Base-by-base conservation (phyloP, 208 protist genomes). In the Trypanosoma grayi region DNA sequence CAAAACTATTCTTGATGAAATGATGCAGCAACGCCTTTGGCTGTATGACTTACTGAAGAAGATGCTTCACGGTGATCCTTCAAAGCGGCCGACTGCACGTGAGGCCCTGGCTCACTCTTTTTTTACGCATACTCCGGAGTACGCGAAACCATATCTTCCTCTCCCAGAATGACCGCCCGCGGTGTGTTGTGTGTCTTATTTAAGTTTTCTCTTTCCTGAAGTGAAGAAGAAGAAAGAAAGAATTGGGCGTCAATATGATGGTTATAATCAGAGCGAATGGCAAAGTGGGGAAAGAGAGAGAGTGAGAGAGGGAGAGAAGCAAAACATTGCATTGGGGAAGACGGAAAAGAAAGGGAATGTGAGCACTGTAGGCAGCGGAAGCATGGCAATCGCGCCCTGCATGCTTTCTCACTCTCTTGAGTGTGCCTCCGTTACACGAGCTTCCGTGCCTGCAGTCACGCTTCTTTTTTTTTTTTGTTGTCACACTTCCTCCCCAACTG, bases 21-120 rank as follows among this genome's bases (percentile, higher is more conserved):
- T 93, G 68, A 78, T 83, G 62, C 70, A 75, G 61, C 81, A 90
- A 59, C 83, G 87, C n/a, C 88, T 84, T 52, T 62, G 73, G 28
- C 66, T 93, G 13, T 91, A 77, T 55, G 83, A 90, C 51, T 50
- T 93, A 40, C 63, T 93, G 31, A 70, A 74, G 16, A 63, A 70
- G 8, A 75, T 93, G 40, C 75, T 93, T 53, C 52, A 85, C 39
- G 70, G 72, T 6, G 75, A 93, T 60, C 73, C 87, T 10, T 51
- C 34, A 20, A 27, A 64, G 56, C 78, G 87, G 2, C 53, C 68
- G 14, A 91, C 80, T 13, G 83, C 87, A 4, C 59, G 74, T n/a
- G 67, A 81, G 40, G 87, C 79, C 4, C 70, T 93, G 2, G 36
- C 25, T 45, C 83, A 91, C 41, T 68, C 80, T 14, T 93, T 93